Conservation (phyloP, 1,139 yeast genomes). For the Diutina pseudorugosa region DNA sequence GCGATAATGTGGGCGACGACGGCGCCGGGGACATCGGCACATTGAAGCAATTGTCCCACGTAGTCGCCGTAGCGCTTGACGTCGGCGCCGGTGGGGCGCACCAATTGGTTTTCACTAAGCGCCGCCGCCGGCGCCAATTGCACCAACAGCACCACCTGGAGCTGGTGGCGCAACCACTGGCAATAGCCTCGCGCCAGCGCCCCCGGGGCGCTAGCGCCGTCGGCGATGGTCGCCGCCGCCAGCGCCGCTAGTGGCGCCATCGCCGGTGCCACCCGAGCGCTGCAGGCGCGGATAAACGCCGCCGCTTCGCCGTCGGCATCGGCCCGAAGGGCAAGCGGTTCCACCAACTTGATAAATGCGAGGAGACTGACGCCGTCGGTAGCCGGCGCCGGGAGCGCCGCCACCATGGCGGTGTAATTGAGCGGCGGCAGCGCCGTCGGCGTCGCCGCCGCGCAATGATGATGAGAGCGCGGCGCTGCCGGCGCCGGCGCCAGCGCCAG, state of each 20-base stretch:
- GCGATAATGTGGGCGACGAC: background rate
- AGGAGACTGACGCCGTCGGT: background rate
- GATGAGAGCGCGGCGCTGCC: too few relatives aligned
- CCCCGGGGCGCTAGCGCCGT: background rate
- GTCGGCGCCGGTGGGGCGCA: background rate
- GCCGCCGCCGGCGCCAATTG: background rate
- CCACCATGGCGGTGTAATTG: background rate
- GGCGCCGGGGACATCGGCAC: background rate
- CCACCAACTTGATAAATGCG: background rate
- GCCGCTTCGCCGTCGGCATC: background rate
- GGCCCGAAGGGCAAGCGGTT: background rate
- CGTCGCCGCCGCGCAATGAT: too few relatives aligned
- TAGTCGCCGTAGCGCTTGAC: background rate
- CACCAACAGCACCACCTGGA: background rate
- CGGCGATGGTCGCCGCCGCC: background rate
- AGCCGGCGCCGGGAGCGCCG: background rate
- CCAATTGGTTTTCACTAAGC: background rate
- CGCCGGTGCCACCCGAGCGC: background rate
- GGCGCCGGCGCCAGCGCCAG: too few relatives aligned
- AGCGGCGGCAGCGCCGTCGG: too few relatives aligned
- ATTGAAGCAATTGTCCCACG: background rate
- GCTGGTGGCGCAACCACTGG: background rate
- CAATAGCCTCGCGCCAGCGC: background rate
- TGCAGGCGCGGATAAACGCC: background rate
- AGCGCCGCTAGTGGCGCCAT: background rate